Base-by-base conservation (phyloP, 495 filamentous ascomycete genomes). In the Corynascus novoguineensis region DNA sequence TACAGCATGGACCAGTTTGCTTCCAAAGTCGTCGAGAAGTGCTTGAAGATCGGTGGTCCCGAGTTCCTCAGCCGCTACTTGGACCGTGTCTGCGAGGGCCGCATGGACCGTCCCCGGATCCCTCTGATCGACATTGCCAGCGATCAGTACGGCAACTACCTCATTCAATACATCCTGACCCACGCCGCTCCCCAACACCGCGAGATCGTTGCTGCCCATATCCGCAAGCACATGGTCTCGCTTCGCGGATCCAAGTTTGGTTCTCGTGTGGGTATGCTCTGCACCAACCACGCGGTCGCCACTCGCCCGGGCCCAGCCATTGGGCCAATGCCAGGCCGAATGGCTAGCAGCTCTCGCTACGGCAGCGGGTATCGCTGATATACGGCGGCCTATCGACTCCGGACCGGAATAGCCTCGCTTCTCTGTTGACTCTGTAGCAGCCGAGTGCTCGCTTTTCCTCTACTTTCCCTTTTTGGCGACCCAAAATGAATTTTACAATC, bases 1-100 rank as follows among this genome's bases (percentile, higher is more conserved):
- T 98, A 97, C 73, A 97, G 92, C 74, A 96, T 95, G 86, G 93
- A 98, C 66, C 93, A 98, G 71, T 98, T 96, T 71, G 95, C 95
- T 21, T 98, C 93, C 34, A 98, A 98, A 69, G 93, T 98, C 17
- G 91, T 98, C 51, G 93, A 98, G 76, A 98, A 98, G 73, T 98
- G 93, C 60, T 81, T 98, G 59, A 98, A 98, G 79, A 95, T 97
- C 71, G 90, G 92, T 38, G 90, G 90, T 22, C 73, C 82, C 24
- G 91, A 97, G 38, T 98, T 98, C 66, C 78, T 98, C 35, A 81
- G 90, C 53, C 90, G 89, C 60, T 98, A 97, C 66, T 88, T 98
- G 37, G 86, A 92, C 65, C 85, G 91, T 57, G 89, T 97, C 53
- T 97, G 90, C 70, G 92, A 95, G 66, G 90, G 89, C 46, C 89